Base-by-base conservation (phyloP, 768 basidiomycete genomes). In the Kondoa malvinella region DNA sequence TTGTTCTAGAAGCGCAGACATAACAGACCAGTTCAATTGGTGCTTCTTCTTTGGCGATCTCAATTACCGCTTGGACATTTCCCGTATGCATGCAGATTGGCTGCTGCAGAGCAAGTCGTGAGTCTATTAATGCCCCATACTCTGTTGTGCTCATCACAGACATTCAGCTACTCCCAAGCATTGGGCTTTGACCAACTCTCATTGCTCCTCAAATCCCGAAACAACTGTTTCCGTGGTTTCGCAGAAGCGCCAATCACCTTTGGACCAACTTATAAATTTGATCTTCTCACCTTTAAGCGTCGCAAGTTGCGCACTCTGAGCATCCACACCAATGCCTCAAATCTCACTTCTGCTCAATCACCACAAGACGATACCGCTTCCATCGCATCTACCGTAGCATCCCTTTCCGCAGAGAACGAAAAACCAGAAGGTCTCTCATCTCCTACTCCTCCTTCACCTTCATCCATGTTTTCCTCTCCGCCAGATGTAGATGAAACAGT, bases 1-100 rank as follows among this genome's bases (percentile, higher is more conserved):
- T n/a, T n/a, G n/a, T n/a, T n/a, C n/a, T n/a, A n/a, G n/a, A n/a
- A n/a, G 33, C 34, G 40, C 12, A 56, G 90, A 94, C 74, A 77
- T 90, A 59, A 89, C 88, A 0, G 90, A 94, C 73, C 84, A 82
- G 72, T 95, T 92, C 73, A 92, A 96, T 75, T 86, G 86, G 69
- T 84, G 87, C 0, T 95, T 94, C 76, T 81, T 92, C 57, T 88
- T 84, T 72, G 92, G 92, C 1, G n/a, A 60, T 30, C 34, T 92
- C 61, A 96, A 94, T 76, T 95, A 95, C 74, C 82, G 92, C 34
- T 78, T 95, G 62, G 86, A 92, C 71, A 84, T 95, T 58, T 87
- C 91, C 3, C 83, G 92, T 21, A 78, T 92, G 15, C 92, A 96
- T 74, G 92, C 92, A 2, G 92, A 96, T 77, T 95, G 92, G 91